A percentile compares a stretch with the other conserved stretches of the same genome.
Evolutionary conservation across 2,329 filamentous ascomycete genomes (phyloP).

Genomic region (Hymenoscyphus infarciens): DNA sequence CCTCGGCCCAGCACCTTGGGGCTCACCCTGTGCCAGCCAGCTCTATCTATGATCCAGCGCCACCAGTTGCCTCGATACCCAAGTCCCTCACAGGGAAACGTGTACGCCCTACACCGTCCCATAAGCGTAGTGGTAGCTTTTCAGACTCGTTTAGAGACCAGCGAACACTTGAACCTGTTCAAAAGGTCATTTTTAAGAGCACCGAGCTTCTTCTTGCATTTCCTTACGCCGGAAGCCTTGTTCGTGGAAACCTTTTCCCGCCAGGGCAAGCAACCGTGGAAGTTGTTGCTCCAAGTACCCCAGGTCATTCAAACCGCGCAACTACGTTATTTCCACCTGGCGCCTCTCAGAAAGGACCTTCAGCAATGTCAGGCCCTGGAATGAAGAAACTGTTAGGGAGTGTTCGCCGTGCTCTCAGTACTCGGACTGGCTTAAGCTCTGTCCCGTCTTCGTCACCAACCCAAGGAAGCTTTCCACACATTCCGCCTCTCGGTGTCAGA

Average conservation of each 20-base stretch:
- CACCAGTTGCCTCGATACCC: slow-evolving; percentile 56
- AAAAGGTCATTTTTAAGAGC: slow-evolving; percentile 50
- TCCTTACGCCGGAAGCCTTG: slow-evolving; percentile 76
- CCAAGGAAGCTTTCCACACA: slow-evolving; percentile 35
- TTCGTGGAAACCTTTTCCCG: slow-evolving; percentile 80
- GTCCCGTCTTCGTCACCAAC: slow-evolving; percentile 34
- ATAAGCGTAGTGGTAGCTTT: slow-evolving; percentile 84
- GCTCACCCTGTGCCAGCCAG: slow-evolving; percentile 56
- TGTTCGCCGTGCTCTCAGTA: slow-evolving; percentile 78
- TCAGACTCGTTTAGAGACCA: slow-evolving; percentile 77
- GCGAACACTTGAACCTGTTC: slow-evolving; percentile 41
- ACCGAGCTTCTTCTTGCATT: slow-evolving; percentile 58
- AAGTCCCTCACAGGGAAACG: slow-evolving; percentile 56
- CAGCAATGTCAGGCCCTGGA: slow-evolving; percentile 65
- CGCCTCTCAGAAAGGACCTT: slow-evolving; percentile 46
- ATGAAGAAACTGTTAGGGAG: slow-evolving; percentile 85
- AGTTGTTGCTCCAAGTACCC: slow-evolving; percentile 51
- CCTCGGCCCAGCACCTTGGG: slow-evolving; percentile 43
- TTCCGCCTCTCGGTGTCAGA: slow-evolving; percentile 33
- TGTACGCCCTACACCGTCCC: slow-evolving; percentile 54
- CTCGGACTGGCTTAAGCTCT: slow-evolving; percentile 30
- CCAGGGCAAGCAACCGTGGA: slow-evolving; percentile 81
- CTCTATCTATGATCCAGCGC: slow-evolving; percentile 44
- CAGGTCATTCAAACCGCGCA: slow-evolving; percentile 45
- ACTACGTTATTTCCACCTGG: slow-evolving; percentile 47